These are phyloP conservation scores for Protomyces macrosporus DNA, from an alignment of 1,139 yeast genomes.

Conservation along the genomic window DNA sequence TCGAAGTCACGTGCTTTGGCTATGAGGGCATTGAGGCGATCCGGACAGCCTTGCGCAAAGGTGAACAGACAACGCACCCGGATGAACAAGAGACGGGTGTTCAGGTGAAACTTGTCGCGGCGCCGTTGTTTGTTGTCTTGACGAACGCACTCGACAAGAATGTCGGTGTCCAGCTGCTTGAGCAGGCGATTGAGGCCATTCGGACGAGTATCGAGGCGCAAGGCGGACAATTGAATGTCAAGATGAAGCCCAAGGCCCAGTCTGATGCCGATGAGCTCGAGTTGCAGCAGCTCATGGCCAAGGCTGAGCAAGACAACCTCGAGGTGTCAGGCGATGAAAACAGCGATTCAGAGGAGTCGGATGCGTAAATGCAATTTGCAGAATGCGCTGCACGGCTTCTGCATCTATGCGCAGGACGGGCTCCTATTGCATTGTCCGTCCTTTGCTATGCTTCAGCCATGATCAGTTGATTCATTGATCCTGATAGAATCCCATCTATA, in stretches of 20 bases:
- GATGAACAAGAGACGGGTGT: conserved; percentile 56
- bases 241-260: conserved; percentile 98
- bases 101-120: conserved; percentile 92
- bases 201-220: conserved; percentile 60
- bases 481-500: too few species aligned
- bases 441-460: background rate
- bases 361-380: background rate
- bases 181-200: conserved; percentile 72
- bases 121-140: conserved; percentile 91
- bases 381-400: background rate
- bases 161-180: conserved; percentile 74
- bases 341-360: conserved; percentile 30
- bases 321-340: conserved; percentile 45
- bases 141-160: conserved; percentile 89
- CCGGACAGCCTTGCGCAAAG: conserved; percentile 78
- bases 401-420: background rate
- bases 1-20: conserved; percentile 93
- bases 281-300: conserved; percentile 84
- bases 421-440: background rate
- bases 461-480: background rate
- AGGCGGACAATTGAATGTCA: conserved; percentile 85
- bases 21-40: conserved; percentile 98
- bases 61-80: conserved; percentile 37
- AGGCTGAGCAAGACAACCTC: conserved; percentile 61
- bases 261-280: conserved; percentile 98